These are phyloP conservation scores for Mycosarcoma mackinlayi DNA, from an alignment of 1,284 basidiomycete species.

Conservation along the genomic window DNA sequence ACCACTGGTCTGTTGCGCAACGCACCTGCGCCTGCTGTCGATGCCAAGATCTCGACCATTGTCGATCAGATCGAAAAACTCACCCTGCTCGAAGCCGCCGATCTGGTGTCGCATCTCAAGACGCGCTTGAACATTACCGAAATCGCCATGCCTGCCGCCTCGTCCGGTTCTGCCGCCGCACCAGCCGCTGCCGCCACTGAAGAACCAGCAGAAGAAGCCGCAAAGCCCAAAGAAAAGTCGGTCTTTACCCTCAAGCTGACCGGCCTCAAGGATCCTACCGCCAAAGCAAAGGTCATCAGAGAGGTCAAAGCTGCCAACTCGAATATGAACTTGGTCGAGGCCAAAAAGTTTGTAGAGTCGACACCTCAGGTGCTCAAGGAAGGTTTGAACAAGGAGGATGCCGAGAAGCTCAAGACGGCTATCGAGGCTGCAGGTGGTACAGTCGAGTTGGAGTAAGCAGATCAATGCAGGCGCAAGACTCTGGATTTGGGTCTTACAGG, in stretches of 20 bases:
- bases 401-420: conserved; percentile 91
- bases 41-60: conserved; percentile 80
- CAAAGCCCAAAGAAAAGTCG: conserved; percentile 99
- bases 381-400: conserved; percentile 95
- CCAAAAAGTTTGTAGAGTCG: conserved; percentile 99
- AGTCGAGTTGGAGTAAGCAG: conserved; percentile 72
- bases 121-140: conserved; percentile 96
- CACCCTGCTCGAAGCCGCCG: conserved; percentile 94
- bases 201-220: conserved; percentile 75
- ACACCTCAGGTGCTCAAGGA: conserved; percentile 95
- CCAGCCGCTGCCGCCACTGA: conserved; percentile 55
- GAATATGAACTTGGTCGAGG: conserved; percentile 72
- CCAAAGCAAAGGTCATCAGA: conserved; percentile 93
- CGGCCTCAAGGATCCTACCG: conserved; percentile 63
- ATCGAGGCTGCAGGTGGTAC: conserved; percentile 91
- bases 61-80: conserved; percentile 93
- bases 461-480: no score
- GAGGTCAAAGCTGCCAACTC: conserved; percentile 84
- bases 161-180: conserved; percentile 68
- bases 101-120: conserved; percentile 92
- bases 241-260: conserved; percentile 85
- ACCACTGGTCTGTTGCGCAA: conserved; percentile 12
- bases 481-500: no score
- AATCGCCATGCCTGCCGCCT: conserved; percentile 88
- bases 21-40: conserved; percentile 23